These are phyloP conservation scores for Botryotinia calthae DNA, from an alignment of 2,329 filamentous ascomycete species.

Conservation along the genomic window DNA sequence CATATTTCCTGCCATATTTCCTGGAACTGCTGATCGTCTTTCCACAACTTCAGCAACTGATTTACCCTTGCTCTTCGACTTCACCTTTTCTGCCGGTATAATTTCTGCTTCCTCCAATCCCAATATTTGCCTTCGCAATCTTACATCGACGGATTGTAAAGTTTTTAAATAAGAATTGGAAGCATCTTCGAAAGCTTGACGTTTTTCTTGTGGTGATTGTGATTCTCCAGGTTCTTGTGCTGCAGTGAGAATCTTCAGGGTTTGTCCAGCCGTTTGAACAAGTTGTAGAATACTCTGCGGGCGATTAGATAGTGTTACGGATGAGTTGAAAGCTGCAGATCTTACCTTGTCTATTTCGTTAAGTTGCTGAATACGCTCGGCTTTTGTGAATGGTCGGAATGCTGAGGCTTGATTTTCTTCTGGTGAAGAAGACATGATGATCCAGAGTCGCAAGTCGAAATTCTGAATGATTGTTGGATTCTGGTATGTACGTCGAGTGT, in stretches of 20 bases:
- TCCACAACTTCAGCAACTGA: not conserved
- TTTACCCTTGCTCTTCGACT: slow-evolving; percentile 27
- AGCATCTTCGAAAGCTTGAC: slow-evolving; percentile 54
- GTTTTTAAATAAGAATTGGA: slow-evolving; percentile 68
- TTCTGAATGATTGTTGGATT: not conserved
- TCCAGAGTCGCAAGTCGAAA: not conserved
- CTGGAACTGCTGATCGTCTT: slow-evolving; percentile 1
- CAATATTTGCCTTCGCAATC: slow-evolving; percentile 71
- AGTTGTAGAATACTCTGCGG: slow-evolving; percentile 44
- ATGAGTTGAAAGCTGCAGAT: not conserved
- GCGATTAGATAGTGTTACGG: slow-evolving; percentile 3
- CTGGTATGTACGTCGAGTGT: not conserved
- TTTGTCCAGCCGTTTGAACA: slow-evolving; percentile 57
- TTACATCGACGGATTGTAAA: slow-evolving; percentile 71
- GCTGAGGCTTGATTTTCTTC: slow-evolving; percentile 27
- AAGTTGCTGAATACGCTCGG: slow-evolving; percentile 78
- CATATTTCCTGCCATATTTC: slow-evolving; percentile 18
- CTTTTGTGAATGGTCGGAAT: slow-evolving; percentile 57
- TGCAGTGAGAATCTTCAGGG: slow-evolving; percentile 62
- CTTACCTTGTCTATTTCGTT: slow-evolving; percentile 70
- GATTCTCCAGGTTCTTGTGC: slow-evolving; percentile 35
- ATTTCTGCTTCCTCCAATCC: slow-evolving; percentile 80
- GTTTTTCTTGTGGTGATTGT: slow-evolving; percentile 25
- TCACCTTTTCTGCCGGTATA: slow-evolving; percentile 47
- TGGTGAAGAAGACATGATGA: slow-evolving; percentile 22